Percentiles rank a stretch among this genome's conserved stretches.
Evolutionary conservation across 2,329 filamentous ascomycete species (phyloP).

Genomic region (Penicillium italicum): DNA sequence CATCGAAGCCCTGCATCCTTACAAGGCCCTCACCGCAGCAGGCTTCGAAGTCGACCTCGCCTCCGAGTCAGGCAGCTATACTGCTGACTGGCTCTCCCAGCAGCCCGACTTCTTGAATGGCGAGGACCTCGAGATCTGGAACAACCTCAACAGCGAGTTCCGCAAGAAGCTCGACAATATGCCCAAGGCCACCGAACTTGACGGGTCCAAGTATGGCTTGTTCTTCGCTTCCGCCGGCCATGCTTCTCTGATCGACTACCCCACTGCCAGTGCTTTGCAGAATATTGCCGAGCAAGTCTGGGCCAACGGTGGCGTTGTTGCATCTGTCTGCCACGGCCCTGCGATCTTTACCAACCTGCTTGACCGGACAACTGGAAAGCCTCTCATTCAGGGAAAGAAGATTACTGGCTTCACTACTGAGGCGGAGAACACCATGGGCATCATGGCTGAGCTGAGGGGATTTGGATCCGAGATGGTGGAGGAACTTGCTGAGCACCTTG

Average conservation of each 20-base stretch:
- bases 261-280: neutral
- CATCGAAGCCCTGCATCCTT: neutral
- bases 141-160: neutral
- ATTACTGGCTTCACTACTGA: neutral
- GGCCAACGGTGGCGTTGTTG: neutral
- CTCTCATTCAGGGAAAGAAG: neutral
- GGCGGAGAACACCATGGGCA: neutral
- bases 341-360: neutral
- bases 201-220: neutral
- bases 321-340: neutral
- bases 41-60: neutral
- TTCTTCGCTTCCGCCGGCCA: neutral
- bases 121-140: neutral
- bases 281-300: neutral
- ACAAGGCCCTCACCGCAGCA: neutral
- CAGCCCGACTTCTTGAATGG: neutral
- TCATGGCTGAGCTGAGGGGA: neutral
- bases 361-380: neutral
- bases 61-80: neutral
- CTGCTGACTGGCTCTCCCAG: neutral
- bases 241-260: neutral
- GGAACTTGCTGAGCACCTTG: neutral
- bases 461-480: neutral
- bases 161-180: neutral
- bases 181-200: neutral